Evolutionary conservation across 768 basidiomycete genomes (phyloP).

Genomic region (Mrakia hoshinonis): DNA sequence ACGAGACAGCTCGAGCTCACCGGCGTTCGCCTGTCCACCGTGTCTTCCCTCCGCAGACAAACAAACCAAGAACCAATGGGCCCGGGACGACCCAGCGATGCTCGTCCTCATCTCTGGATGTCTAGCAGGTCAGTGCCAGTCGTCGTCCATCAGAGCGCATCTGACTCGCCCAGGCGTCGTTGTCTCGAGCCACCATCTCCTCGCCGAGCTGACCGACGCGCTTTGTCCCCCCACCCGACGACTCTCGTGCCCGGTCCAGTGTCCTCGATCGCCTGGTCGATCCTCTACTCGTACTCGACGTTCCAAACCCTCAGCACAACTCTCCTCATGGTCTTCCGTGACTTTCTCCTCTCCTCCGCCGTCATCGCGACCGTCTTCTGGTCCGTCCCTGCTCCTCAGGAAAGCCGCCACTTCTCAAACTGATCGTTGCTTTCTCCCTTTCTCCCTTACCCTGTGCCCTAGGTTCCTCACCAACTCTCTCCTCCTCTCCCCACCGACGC

Average conservation of each 20-base stretch:
- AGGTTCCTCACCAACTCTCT: slow-evolving; percentile 66
- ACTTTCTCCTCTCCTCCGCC: slow-evolving; percentile 74
- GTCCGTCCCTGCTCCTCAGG: slow-evolving; percentile 42
- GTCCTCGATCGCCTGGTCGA: slow-evolving; percentile 73
- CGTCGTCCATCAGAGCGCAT: not conserved
- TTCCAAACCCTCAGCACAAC: slow-evolving; percentile 56
- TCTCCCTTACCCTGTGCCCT: slow-evolving; percentile 31
- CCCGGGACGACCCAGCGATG: slow-evolving; percentile 92
- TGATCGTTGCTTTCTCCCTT: not conserved
- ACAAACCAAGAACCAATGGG: slow-evolving; percentile 99
- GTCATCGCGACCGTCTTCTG: slow-evolving; percentile 66
- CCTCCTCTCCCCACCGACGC: slow-evolving; percentile 62
- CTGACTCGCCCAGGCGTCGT: not conserved
- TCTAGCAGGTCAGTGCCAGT: slow-evolving; percentile 52
- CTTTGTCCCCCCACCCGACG: not conserved
- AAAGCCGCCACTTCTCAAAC: not conserved
- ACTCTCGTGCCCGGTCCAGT: slow-evolving; percentile 45
- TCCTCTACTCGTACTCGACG: slow-evolving; percentile 63
- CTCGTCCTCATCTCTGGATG: slow-evolving; percentile 74
- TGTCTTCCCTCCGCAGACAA: slow-evolving; percentile 26
- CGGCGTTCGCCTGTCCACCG: slow-evolving; percentile 1
- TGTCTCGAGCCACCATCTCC: not conserved
- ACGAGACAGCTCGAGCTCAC: slow-evolving; percentile 9
- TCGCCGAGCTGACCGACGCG: not conserved
- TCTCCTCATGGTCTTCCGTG: slow-evolving; percentile 74